Evolutionary conservation across 768 basidiomycete species (phyloP).

Genomic region (Naganishia randhawae): DNA sequence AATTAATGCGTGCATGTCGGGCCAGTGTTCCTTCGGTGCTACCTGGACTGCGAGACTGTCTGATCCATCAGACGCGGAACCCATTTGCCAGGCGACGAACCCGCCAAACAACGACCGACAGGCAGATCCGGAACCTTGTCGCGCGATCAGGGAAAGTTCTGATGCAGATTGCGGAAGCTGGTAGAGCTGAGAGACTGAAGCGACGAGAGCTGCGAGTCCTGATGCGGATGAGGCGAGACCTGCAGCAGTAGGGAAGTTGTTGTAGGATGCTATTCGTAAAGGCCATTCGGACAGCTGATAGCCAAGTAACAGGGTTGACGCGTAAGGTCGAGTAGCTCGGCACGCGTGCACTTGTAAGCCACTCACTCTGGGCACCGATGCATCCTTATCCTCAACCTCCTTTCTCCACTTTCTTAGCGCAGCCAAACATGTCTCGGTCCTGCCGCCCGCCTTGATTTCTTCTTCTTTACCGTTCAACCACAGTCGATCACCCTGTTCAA

Average conservation of each 20-base stretch:
- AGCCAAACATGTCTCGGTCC: slow-evolving; percentile 75
- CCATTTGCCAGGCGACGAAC: slow-evolving; percentile 91
- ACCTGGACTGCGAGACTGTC: slow-evolving; percentile 87
- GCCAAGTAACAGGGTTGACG: no score
- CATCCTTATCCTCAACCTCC: slow-evolving; percentile 68
- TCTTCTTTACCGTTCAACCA: slow-evolving; percentile 96
- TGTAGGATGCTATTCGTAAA: slow-evolving; percentile 87
- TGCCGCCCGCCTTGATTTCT: slow-evolving; percentile 72
- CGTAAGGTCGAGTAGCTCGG: neutral
- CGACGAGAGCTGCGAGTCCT: slow-evolving; percentile 90
- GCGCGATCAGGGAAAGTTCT: slow-evolving; percentile 83
- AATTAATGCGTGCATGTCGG: slow-evolving; percentile 92
- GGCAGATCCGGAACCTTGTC: slow-evolving; percentile 95
- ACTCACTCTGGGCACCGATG: slow-evolving; percentile 64
- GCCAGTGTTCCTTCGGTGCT: slow-evolving; percentile 83
- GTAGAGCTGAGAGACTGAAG: slow-evolving; percentile 84
- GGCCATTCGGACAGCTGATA: slow-evolving; percentile 68
- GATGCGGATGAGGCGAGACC: slow-evolving; percentile 96
- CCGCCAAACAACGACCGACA: slow-evolving; percentile 97
- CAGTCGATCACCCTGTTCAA: slow-evolving; percentile 64
- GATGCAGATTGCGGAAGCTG: slow-evolving; percentile 71
- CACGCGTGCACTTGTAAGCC: neutral
- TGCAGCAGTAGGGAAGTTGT: slow-evolving; percentile 99
- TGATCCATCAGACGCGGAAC: slow-evolving; percentile 62
- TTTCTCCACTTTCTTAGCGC: slow-evolving; percentile 79